Evolutionary conservation across 1,284 basidiomycete genomes (phyloP).

Genomic region (Ganoderma leucocontextum): DNA sequence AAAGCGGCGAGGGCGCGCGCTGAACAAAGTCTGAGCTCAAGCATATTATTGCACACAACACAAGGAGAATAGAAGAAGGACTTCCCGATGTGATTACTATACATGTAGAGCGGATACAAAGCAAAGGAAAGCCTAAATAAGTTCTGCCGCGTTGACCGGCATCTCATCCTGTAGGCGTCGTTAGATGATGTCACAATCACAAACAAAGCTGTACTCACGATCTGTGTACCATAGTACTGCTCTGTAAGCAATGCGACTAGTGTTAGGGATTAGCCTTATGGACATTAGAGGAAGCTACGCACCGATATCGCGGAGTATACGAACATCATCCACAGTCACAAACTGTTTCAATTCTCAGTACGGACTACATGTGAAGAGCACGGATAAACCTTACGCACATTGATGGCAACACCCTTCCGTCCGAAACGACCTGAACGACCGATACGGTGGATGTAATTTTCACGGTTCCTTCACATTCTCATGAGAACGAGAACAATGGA

Average conservation of each 20-base stretch:
- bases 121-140: constrained; percentile 60
- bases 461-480: constrained; percentile 75
- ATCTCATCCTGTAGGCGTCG: constrained; percentile 79
- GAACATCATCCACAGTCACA: constrained; percentile 90
- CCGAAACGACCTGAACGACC: constrained; percentile 96
- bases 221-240: constrained; percentile 90
- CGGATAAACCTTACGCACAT: constrained; percentile 56
- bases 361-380: background rate
- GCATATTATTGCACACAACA: constrained; percentile 30
- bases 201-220: constrained; percentile 57
- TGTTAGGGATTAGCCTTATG: constrained; percentile 22
- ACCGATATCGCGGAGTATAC: constrained; percentile 92
- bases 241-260: constrained; percentile 51
- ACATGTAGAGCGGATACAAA: constrained; percentile 53
- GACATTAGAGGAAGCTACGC: constrained; percentile 40
- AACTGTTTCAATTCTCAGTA: constrained; percentile 60
- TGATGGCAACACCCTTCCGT: constrained; percentile 93
- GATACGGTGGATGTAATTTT: constrained; percentile 99
- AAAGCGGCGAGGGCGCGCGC: constrained; percentile 4
- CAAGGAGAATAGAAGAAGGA: constrained; percentile 29
- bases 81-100: constrained; percentile 39
- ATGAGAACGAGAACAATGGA: constrained; percentile 5
- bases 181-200: constrained; percentile 29
- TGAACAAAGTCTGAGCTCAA: constrained; percentile 15
- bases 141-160: constrained; percentile 91